Conservation (phyloP, 345 rosid genomes). For the Populus deltoides region DNA sequence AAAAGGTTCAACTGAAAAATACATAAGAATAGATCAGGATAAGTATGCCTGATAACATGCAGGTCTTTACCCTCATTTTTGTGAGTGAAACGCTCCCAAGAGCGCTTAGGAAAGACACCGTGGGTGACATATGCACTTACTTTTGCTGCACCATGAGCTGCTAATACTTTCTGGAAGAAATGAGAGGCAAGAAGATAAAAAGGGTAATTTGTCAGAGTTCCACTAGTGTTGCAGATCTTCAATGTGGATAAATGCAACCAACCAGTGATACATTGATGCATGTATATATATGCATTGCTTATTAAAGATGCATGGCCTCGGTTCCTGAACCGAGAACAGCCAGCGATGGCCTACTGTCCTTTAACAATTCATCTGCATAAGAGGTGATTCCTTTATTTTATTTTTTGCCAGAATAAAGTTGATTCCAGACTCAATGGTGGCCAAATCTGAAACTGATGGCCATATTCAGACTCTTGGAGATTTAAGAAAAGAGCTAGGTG, state of each 20-base stretch:
- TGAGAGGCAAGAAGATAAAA: not conserved
- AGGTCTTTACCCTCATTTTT: slow-evolving; percentile 51
- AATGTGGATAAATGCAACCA: not conserved
- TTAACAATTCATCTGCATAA: not conserved
- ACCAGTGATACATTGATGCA: not conserved
- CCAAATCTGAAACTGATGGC: not conserved
- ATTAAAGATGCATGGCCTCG: not conserved
- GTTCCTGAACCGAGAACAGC: not conserved
- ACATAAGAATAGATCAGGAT: not conserved
- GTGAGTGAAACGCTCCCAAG: slow-evolving; percentile 83
- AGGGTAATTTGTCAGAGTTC: not conserved
- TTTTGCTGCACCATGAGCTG: slow-evolving; percentile 82
- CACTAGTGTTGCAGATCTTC: not conserved
- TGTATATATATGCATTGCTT: not conserved
- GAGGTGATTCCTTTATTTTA: not conserved
- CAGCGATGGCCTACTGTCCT: too few relatives aligned
- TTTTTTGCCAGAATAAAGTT: not conserved
- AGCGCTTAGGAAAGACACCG: slow-evolving; percentile 85
- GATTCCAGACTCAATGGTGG: not conserved
- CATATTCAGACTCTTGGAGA: not conserved
- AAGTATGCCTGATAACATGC: not conserved
- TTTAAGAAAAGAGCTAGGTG: not conserved
- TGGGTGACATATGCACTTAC: slow-evolving; percentile 98
- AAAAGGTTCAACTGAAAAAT: not conserved
- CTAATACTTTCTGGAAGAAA: slow-evolving; percentile 74